These are phyloP conservation scores for Coccinonectria pachysandricola DNA, from an alignment of 2,329 filamentous ascomycete species.

Conservation along the genomic window DNA sequence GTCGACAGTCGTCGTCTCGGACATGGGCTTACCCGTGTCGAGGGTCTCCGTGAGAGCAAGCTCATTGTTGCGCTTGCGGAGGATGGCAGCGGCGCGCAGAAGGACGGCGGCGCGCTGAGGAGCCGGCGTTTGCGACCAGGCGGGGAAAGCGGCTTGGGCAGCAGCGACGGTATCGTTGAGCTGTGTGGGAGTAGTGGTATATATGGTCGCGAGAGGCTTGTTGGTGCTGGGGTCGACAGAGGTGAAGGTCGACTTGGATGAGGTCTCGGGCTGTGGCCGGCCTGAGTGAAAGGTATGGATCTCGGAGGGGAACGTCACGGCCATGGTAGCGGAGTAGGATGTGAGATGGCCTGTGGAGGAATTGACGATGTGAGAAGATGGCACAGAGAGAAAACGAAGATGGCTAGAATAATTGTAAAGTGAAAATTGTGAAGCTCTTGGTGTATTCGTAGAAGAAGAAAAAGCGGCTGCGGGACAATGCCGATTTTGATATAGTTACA, in stretches of 20 bases:
- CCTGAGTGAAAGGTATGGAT: constrained; percentile 68
- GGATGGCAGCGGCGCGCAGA: constrained; percentile 61
- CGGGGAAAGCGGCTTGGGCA: constrained; percentile 59
- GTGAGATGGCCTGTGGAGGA: constrained; percentile 5
- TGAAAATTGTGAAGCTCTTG: too few species aligned
- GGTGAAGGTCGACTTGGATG: constrained; percentile 53
- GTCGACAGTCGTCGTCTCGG: constrained; percentile 77
- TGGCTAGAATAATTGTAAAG: not conserved
- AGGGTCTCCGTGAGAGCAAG: constrained; percentile 71
- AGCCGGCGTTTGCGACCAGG: constrained; percentile 69
- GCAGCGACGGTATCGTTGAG: constrained; percentile 64
- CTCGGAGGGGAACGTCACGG: constrained; percentile 27
- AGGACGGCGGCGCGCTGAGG: constrained; percentile 67
- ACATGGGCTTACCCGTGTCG: constrained; percentile 79
- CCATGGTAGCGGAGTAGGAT: too few species aligned
- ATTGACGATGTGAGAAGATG: not conserved
- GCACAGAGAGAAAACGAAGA: not conserved
- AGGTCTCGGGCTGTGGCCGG: constrained; percentile 47
- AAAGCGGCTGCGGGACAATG: not conserved
- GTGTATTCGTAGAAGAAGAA: constrained; percentile 1
- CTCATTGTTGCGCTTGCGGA: constrained; percentile 68
- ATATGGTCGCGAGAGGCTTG: constrained; percentile 58
- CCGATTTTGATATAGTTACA: too few species aligned
- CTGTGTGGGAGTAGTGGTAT: constrained; percentile 55
- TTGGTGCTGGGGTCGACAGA: constrained; percentile 66